Conservation (phyloP, 495 filamentous ascomycete species). For the Penicillium angulare region DNA sequence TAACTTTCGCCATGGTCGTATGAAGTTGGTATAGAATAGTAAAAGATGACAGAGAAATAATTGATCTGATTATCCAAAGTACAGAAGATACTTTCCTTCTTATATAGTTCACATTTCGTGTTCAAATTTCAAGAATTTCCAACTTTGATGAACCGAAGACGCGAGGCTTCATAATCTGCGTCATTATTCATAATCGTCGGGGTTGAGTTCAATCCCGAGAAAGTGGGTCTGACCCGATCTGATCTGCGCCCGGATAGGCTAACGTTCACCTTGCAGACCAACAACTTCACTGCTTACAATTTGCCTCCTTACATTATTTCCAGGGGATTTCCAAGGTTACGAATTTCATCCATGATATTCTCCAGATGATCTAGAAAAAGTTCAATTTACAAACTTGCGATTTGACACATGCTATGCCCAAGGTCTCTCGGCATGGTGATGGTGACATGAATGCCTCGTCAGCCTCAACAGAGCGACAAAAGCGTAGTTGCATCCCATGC, state of each 20-base stretch:
- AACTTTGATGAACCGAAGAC: background rate
- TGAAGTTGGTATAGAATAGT: background rate
- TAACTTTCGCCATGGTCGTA: conserved; percentile 1
- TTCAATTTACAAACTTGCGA: too few relatives aligned
- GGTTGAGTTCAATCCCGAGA: background rate
- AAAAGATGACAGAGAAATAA: background rate
- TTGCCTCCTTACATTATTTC: too few relatives aligned
- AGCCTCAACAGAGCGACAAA: background rate
- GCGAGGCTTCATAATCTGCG: background rate
- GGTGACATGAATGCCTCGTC: background rate
- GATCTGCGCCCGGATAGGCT: background rate
- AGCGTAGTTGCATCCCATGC: conserved; percentile 6
- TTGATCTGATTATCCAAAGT: background rate
- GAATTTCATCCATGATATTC: too few relatives aligned
- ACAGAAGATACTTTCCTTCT: background rate
- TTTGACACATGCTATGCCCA: too few relatives aligned
- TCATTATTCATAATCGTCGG: background rate
- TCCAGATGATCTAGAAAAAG: too few relatives aligned
- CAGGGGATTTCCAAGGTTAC: too few relatives aligned
- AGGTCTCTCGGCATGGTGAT: background rate
- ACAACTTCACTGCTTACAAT: background rate
- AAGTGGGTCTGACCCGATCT: too few relatives aligned
- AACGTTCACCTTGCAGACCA: background rate
- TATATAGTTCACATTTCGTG: background rate
- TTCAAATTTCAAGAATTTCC: too few relatives aligned